phyloP scores from a whole-genome alignment of 1,284 basidiomycete species.

The Ceratobasidium theobromae region DNA sequence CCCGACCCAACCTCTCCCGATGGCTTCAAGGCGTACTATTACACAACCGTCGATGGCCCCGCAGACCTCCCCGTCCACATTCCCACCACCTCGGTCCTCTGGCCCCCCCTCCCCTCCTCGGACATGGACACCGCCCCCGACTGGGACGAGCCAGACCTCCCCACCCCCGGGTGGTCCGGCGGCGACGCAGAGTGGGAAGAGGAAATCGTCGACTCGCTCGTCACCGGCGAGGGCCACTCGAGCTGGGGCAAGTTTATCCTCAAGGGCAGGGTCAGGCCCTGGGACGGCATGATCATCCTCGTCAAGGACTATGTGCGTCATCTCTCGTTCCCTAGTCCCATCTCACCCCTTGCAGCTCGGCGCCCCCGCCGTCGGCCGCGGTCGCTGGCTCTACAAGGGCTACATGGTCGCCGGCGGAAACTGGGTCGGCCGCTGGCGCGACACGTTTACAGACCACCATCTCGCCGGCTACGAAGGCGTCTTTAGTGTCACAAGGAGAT shows the following conservation, averaged over 20 bases:
- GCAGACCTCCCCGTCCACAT: neutral
- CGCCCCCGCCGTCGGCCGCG: slow-evolving; percentile 47
- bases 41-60: slow-evolving; percentile 3
- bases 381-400: slow-evolving; percentile 53
- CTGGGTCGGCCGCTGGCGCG: slow-evolving; percentile 45
- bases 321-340: neutral
- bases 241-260: slow-evolving; percentile 54
- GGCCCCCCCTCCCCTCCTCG: neutral
- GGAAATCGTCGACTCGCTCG: slow-evolving; percentile 42
- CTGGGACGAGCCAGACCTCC: neutral
- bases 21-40: neutral
- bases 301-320: slow-evolving; percentile 51
- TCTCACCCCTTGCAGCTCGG: slow-evolving; percentile 9
- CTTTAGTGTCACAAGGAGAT: slow-evolving; percentile 26
- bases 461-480: slow-evolving; percentile 43
- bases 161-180: slow-evolving; percentile 28
- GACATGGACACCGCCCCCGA: slow-evolving; percentile 16
- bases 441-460: slow-evolving; percentile 44
- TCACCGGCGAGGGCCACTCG: slow-evolving; percentile 51
- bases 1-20: neutral
- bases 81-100: slow-evolving; percentile 21
- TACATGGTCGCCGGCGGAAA: slow-evolving; percentile 42
- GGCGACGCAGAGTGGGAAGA: slow-evolving; percentile 40
- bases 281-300: slow-evolving; percentile 53
- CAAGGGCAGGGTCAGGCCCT: slow-evolving; percentile 48